Conservation (phyloP, 1,284 basidiomycete genomes). For the Athelia sp. region DNA sequence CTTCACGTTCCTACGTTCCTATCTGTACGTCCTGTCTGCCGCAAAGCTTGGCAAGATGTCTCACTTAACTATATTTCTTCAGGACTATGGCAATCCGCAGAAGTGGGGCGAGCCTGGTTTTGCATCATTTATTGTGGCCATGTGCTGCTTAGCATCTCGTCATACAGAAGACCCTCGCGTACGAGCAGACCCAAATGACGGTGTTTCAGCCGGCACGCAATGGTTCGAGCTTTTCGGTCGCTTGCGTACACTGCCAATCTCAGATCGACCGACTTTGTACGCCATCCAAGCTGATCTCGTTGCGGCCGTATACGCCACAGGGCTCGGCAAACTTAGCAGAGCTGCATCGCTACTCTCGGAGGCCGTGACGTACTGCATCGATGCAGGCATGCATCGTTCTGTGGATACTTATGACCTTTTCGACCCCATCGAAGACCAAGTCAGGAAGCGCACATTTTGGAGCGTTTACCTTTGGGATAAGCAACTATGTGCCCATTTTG, state of each 20-base stretch:
- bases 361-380: slow-evolving; percentile 78
- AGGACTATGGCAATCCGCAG: slow-evolving; percentile 88
- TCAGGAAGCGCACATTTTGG: slow-evolving; percentile 90
- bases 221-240: slow-evolving; percentile 87
- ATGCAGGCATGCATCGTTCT: slow-evolving; percentile 82
- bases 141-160: slow-evolving; percentile 84
- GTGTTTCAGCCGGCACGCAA: slow-evolving; percentile 80
- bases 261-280: slow-evolving; percentile 86
- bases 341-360: slow-evolving; percentile 82
- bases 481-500: slow-evolving; percentile 80
- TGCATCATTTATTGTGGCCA: slow-evolving; percentile 82
- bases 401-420: slow-evolving; percentile 88
- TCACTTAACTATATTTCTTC: background rate
- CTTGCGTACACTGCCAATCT: slow-evolving; percentile 77
- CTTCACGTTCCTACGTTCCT: slow-evolving; percentile 87
- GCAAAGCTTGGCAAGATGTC: slow-evolving; percentile 4
- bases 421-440: slow-evolving; percentile 81
- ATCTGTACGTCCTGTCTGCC: slow-evolving; percentile 44
- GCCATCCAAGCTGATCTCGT: slow-evolving; percentile 85
- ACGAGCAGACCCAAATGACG: slow-evolving; percentile 72
- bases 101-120: slow-evolving; percentile 94
- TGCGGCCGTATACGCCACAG: slow-evolving; percentile 85
- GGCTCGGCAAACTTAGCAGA: slow-evolving; percentile 81
- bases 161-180: slow-evolving; percentile 89
- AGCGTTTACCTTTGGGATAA: slow-evolving; percentile 94